A percentile compares a stretch with the other conserved stretches of the same genome.
These are phyloP conservation scores for Asterochloris erici DNA, from an alignment of 139 green algal species.

Conservation along the genomic window DNA sequence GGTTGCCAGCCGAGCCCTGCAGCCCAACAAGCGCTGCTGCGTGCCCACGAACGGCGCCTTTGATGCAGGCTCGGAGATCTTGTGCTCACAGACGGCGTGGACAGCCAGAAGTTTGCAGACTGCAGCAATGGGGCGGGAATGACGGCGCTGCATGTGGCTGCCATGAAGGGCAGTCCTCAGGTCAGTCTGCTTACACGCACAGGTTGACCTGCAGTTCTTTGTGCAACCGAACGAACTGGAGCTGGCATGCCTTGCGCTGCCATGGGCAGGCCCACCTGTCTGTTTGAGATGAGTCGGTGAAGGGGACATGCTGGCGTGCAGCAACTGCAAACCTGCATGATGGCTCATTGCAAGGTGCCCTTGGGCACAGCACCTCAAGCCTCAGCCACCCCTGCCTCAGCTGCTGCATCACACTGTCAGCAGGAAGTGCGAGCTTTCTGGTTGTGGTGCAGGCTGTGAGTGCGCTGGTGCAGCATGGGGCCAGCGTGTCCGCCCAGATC, in stretches of 20 bases:
- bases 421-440: not conserved
- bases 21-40: not conserved
- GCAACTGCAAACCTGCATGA: too few species aligned
- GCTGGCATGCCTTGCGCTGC: too few species aligned
- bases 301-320: too few species aligned
- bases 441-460: not conserved
- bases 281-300: too few species aligned
- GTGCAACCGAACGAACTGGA: not conserved
- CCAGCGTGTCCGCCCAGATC: conserved; percentile 7
- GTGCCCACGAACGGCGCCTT: not conserved
- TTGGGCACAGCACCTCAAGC: not conserved
- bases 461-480: conserved; percentile 9
- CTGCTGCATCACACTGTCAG: not conserved
- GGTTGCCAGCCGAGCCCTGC: not conserved
- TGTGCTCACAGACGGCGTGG: not conserved
- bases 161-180: conserved; percentile 20
- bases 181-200: too few species aligned
- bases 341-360: not conserved
- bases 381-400: not conserved
- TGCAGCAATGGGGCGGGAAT: conserved; percentile 16
- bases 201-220: not conserved
- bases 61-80: conserved; percentile 2
- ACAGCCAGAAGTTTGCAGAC: conserved; percentile 10
- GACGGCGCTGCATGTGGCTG: conserved; percentile 25
- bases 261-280: too few species aligned